Evolutionary conservation across 2,329 filamentous ascomycete genomes (phyloP).

Genomic region (Chrysoporthe puriensis): DNA sequence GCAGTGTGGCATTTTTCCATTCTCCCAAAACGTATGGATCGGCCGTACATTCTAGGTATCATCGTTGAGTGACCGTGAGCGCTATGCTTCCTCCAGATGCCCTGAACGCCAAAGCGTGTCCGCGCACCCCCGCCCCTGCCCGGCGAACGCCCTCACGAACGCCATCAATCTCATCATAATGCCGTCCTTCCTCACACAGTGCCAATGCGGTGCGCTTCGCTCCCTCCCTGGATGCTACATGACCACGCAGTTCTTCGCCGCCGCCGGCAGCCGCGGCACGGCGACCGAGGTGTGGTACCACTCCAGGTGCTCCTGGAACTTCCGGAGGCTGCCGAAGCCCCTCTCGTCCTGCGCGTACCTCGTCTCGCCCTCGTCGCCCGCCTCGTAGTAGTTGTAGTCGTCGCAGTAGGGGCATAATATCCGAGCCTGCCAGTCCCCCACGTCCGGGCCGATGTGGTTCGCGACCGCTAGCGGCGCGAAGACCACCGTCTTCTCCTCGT

Average conservation of each 20-base stretch:
- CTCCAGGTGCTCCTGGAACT: conserved; percentile 58
- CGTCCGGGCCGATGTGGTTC: conserved; percentile 56
- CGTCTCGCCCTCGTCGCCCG: conserved; percentile 54
- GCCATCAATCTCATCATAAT: neutral
- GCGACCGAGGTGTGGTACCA: conserved; percentile 56
- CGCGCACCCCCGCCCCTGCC: conserved; percentile 29
- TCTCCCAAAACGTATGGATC: neutral
- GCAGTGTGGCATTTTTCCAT: neutral
- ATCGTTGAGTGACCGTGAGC: neutral
- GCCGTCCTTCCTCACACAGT: neutral
- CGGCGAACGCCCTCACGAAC: neutral
- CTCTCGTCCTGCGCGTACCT: conserved; percentile 51
- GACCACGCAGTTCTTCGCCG: conserved; percentile 46
- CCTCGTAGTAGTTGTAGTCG: conserved; percentile 52
- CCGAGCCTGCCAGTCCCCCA: conserved; percentile 55
- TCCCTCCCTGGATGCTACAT: conserved; percentile 43
- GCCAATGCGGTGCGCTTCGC: neutral
- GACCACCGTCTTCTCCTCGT: conserved; percentile 54
- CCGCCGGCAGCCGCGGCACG: conserved; percentile 42
- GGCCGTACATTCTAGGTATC: neutral
- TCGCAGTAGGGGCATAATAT: conserved; percentile 62
- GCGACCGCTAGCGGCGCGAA: conserved; percentile 62
- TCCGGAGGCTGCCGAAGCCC: conserved; percentile 52
- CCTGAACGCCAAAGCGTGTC: conserved; percentile 21
- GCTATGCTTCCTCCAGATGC: conserved; percentile 8